Conservation (phyloP, 1,284 basidiomycete species). For the Cystobasidium sp. region DNA sequence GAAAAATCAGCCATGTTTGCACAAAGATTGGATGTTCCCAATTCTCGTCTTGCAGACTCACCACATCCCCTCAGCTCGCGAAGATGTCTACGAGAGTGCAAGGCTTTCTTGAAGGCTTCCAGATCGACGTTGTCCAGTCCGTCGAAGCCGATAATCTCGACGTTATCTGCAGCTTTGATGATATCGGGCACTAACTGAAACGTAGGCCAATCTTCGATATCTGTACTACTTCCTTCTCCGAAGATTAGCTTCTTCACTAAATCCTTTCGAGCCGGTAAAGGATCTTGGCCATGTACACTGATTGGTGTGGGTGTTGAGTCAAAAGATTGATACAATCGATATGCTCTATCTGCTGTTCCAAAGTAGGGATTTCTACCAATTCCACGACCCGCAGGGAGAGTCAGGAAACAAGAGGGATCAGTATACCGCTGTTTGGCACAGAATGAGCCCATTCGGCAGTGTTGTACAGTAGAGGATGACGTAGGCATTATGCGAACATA, state of each 20-base stretch:
- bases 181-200: conserved; percentile 16
- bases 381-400: not conserved
- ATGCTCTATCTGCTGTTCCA: conserved; percentile 14
- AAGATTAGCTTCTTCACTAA: conserved; percentile 19
- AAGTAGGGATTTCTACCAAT: conserved; percentile 15
- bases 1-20: not conserved
- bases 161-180: conserved; percentile 3
- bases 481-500: not conserved
- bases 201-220: conserved; percentile 20
- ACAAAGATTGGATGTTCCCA: not conserved
- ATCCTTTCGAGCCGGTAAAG: not conserved
- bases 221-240: conserved; percentile 26
- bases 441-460: no score
- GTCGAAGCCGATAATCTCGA: conserved; percentile 31
- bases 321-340: not conserved
- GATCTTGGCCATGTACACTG: no score
- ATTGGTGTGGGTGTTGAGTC: no score
- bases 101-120: conserved; percentile 9
- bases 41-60: not conserved
- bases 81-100: not conserved
- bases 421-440: not conserved
- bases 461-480: no score
- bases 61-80: conserved; percentile 30
- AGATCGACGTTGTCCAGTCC: conserved; percentile 26
- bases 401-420: not conserved